Conservation (phyloP, 345 rosid species). For the Turritis glabra region DNA sequence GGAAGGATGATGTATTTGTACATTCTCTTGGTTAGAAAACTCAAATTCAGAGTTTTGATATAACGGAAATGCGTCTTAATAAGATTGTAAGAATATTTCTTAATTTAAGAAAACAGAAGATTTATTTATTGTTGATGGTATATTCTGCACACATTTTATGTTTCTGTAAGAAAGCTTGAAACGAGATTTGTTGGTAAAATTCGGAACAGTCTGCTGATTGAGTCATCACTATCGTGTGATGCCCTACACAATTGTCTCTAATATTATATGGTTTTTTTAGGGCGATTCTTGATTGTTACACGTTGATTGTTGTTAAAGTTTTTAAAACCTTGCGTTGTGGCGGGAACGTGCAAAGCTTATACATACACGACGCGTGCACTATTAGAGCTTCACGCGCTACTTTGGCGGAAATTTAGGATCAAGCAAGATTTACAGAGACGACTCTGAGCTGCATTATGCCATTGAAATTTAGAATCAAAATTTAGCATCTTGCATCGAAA, state of each 20-base stretch:
- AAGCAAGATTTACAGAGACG: not conserved
- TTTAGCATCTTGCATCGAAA: not conserved
- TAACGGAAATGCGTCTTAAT: not conserved
- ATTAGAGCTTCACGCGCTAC: conserved; percentile 8
- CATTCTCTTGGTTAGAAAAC: conserved; percentile 10
- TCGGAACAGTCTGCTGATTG: not conserved
- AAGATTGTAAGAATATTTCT: not conserved
- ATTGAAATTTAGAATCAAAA: too few species aligned
- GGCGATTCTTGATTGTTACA: not conserved
- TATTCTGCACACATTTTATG: not conserved
- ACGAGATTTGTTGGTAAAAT: not conserved
- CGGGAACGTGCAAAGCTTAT: conserved; percentile 25
- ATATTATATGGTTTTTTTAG: not conserved
- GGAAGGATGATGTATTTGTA: not conserved
- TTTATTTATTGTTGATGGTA: not conserved
- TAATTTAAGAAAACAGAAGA: not conserved
- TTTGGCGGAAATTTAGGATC: not conserved
- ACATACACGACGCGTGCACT: not conserved
- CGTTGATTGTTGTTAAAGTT: conserved; percentile 2
- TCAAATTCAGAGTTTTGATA: not conserved
- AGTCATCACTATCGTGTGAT: not conserved
- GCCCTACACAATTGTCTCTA: too few species aligned
- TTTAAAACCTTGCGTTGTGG: not conserved
- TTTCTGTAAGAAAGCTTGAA: not conserved
- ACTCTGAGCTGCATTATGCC: not conserved